Base-by-base conservation (phyloP, 2,329 filamentous ascomycete species). In the Aspergillus floridensis region DNA sequence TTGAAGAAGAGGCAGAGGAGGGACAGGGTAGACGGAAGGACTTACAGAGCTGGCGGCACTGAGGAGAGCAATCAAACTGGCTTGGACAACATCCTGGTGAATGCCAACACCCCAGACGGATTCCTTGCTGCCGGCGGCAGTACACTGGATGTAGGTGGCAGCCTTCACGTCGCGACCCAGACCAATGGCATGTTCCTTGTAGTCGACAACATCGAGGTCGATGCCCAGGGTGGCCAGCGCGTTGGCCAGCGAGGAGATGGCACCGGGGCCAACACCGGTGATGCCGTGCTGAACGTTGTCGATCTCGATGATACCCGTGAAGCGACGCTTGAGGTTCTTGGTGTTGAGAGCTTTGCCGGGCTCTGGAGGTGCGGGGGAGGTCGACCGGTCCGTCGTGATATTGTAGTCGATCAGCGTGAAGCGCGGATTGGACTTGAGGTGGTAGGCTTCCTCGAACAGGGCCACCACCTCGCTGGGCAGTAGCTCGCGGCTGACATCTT, bases 121-220 rank as follows among this genome's bases (percentile, higher is more conserved):
- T 69, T 91, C 82, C 56, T 84, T 84, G 63, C 82, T 88, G 50
- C 84, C 86, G 4, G 84, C 78, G 21, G 87, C 83, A 29, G 84
- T 92, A 77, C 92, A 96, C 76, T 97, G 91, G 64, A 98, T 96
- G 73, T 96, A 98, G 2, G 93, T 91, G 2, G 92, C 93, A n/a
- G 93, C 93, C 80, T 96, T 96, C 66, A 93, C 91, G 62, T 92
- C 86, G 59, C 87, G 85, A 62, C 91, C 91, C 54, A 83, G 82
- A 65, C 92, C 92, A 67, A 98, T 92, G 29, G 93, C 89, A 77
- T 98, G 93, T 77, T 98, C 95, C 81, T 96, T 96, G 82, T 98
- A 98, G 75, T 97, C 92, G 49, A 88, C 86, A 54, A 98, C 92
- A 72, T 98, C 93, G 24, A 98, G 81, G 70, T 96, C 88, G 64